Percentiles rank a stretch among this genome's conserved stretches.
phyloP scores from a whole-genome alignment of 192 early-diverging fungal genomes.

The Chytriomyces confervae region DNA sequence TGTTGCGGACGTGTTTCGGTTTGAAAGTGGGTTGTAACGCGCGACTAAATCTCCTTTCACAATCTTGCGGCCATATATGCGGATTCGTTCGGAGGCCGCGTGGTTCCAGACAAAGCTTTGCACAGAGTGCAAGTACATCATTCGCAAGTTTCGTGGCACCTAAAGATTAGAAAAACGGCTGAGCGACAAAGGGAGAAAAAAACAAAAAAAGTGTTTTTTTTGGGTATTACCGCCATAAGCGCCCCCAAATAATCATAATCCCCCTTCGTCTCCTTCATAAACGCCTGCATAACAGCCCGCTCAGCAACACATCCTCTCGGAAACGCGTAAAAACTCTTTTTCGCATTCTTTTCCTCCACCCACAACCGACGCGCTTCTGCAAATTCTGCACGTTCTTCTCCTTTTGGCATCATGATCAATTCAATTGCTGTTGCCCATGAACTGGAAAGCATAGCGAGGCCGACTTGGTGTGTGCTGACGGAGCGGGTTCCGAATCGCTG shows the following conservation, averaged over 20 bases:
- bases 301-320: slow-evolving; percentile 78
- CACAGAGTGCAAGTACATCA: slow-evolving; percentile 97
- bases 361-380: slow-evolving; percentile 73
- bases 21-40: slow-evolving; percentile 37
- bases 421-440: slow-evolving; percentile 78
- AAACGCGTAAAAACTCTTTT: slow-evolving; percentile 65
- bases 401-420: slow-evolving; percentile 82
- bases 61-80: slow-evolving; percentile 66
- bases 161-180: no score
- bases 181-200: no score
- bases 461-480: slow-evolving; percentile 80
- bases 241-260: slow-evolving; percentile 63
- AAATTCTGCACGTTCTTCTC: slow-evolving; percentile 70
- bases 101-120: slow-evolving; percentile 96
- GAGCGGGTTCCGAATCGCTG: slow-evolving; percentile 94
- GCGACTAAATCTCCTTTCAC: slow-evolving; percentile 88
- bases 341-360: slow-evolving; percentile 65
- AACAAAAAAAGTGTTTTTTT: no score
- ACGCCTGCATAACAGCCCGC: slow-evolving; percentile 65
- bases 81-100: slow-evolving; percentile 76
- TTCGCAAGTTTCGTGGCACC: slow-evolving; percentile 82
- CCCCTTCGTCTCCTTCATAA: slow-evolving; percentile 52
- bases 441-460: slow-evolving; percentile 72
- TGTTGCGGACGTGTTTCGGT: slow-evolving; percentile 10
- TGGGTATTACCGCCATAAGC: slow-evolving; percentile 65